Conservation (phyloP, 495 filamentous ascomycete genomes). For the Aspergillus coremiiformis region DNA sequence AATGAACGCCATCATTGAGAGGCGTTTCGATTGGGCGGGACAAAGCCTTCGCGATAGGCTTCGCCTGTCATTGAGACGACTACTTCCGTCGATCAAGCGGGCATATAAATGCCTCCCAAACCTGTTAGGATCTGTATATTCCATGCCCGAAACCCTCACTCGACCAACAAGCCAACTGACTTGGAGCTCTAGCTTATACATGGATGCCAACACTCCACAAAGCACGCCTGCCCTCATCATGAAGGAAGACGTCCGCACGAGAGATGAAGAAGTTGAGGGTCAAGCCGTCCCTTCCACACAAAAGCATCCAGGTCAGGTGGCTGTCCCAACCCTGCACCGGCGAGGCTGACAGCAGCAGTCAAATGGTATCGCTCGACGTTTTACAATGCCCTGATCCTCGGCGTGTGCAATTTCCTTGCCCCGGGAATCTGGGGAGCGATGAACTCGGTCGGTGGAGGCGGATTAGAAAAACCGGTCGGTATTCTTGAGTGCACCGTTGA, state of each 20-base stretch:
- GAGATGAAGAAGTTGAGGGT: conserved; percentile 17
- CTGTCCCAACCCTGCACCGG: background rate
- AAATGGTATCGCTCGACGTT: conserved; percentile 59
- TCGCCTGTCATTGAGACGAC: background rate
- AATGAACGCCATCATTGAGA: background rate
- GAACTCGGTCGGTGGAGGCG: conserved; percentile 62
- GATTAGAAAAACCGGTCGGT: conserved; percentile 43
- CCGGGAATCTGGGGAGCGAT: conserved; percentile 65
- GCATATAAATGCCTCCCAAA: background rate
- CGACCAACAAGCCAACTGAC: too few relatives aligned
- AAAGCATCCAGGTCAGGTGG: conserved; percentile 22
- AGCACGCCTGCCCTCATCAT: too few relatives aligned
- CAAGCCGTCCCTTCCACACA: background rate
- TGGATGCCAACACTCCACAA: too few relatives aligned
- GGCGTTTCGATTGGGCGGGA: too few relatives aligned
- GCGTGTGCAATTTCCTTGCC: conserved; percentile 54
- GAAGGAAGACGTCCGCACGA: conserved; percentile 13
- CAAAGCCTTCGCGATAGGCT: background rate
- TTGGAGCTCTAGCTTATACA: too few relatives aligned
- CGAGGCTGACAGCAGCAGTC: conserved; percentile 25
- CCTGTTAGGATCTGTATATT: too few relatives aligned
- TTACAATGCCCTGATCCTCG: conserved; percentile 57
- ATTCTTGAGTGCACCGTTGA: background rate
- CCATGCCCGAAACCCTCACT: too few relatives aligned
- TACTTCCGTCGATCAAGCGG: background rate